phyloP scores from a whole-genome alignment of 306 rosid genomes.

The Gleditsia sinensis region DNA sequence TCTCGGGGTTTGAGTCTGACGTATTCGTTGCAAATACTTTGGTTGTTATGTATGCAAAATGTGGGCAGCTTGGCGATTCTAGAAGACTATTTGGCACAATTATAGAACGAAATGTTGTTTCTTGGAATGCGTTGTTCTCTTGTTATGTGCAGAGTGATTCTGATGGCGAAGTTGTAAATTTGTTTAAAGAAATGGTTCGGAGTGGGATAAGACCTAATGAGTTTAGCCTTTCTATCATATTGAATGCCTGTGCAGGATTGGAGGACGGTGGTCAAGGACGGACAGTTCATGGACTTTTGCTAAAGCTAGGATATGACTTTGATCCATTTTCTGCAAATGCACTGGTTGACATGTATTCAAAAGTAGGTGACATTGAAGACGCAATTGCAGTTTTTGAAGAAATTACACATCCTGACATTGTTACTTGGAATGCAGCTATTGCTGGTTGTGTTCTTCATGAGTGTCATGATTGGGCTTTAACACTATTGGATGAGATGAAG shows the following conservation, averaged over 20 bases:
- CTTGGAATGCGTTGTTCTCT: slow-evolving; percentile 83
- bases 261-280: slow-evolving; percentile 53
- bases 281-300: slow-evolving; percentile 58
- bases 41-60: slow-evolving; percentile 85
- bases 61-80: slow-evolving; percentile 65
- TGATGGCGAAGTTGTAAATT: slow-evolving; percentile 51
- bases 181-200: slow-evolving; percentile 71
- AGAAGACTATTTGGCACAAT: slow-evolving; percentile 63
- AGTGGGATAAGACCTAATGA: slow-evolving; percentile 74
- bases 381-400: slow-evolving; percentile 62
- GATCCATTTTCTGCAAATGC: slow-evolving; percentile 81
- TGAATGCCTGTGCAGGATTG: slow-evolving; percentile 72
- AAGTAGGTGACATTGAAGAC: slow-evolving; percentile 55
- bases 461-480: slow-evolving; percentile 56
- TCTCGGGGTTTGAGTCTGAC: slow-evolving; percentile 75
- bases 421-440: slow-evolving; percentile 90
- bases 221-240: slow-evolving; percentile 70
- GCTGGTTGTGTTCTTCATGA: slow-evolving; percentile 85
- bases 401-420: slow-evolving; percentile 65
- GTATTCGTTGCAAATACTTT: slow-evolving; percentile 77
- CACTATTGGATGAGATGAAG: slow-evolving; percentile 52
- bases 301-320: slow-evolving; percentile 67
- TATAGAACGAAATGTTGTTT: slow-evolving; percentile 58
- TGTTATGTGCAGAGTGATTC: slow-evolving; percentile 66
- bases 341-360: slow-evolving; percentile 87